phyloP scores from a whole-genome alignment of 257 asterid species.

The Penstemon davidsonii region DNA sequence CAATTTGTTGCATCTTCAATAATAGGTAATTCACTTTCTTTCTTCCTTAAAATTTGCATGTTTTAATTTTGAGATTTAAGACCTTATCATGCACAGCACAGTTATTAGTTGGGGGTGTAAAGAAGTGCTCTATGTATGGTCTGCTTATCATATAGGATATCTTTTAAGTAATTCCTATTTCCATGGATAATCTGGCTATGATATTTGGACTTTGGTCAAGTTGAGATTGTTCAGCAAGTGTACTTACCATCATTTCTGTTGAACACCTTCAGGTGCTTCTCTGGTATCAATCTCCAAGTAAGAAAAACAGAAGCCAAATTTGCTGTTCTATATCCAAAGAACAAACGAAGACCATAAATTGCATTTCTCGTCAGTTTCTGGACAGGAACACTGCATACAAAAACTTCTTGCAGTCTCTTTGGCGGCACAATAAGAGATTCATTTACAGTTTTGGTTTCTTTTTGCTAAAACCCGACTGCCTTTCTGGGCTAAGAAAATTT shows the following conservation, averaged over 20 bases:
- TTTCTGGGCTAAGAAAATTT: conserved; percentile 36
- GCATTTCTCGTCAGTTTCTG: conserved; percentile 28
- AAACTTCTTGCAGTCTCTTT: conserved; percentile 31
- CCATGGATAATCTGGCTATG: not conserved
- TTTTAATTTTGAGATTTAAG: too few species aligned
- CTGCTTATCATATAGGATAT: not conserved
- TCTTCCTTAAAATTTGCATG: too few species aligned
- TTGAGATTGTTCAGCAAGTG: not conserved
- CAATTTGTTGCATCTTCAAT: not conserved
- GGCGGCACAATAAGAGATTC: conserved; percentile 42
- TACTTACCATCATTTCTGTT: not conserved
- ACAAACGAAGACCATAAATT: conserved; percentile 19
- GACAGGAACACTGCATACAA: conserved; percentile 29
- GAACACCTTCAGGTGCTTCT: conserved; percentile 45
- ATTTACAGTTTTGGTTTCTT: conserved; percentile 32
- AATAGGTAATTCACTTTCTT: not conserved
- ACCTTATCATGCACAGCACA: too few species aligned
- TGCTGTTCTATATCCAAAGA: conserved; percentile 37
- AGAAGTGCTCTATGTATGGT: too few species aligned
- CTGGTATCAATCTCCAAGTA: conserved; percentile 30
- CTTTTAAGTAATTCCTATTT: not conserved
- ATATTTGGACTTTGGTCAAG: not conserved
- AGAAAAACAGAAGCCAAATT: conserved; percentile 31
- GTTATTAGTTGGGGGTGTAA: too few species aligned
- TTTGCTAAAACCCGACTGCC: conserved; percentile 32